Conservation (phyloP, 768 basidiomycete genomes). For the Trametes gibbosa region DNA sequence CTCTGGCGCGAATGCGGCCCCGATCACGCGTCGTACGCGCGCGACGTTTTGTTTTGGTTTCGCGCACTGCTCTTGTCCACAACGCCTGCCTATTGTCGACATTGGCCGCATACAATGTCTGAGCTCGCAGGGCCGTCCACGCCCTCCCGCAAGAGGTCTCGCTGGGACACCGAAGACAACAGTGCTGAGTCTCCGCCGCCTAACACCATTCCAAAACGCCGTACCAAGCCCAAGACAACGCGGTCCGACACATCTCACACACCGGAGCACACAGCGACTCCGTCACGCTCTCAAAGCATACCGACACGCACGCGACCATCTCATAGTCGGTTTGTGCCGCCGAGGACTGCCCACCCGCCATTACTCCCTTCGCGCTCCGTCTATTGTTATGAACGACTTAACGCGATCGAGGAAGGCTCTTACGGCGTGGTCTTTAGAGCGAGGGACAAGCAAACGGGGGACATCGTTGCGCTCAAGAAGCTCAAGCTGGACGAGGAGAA, state of each 20-base stretch:
- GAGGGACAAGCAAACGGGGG: slow-evolving; percentile 88
- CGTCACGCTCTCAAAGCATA: slow-evolving; percentile 17
- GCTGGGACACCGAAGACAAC: slow-evolving; percentile 60
- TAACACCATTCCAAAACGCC: slow-evolving; percentile 51
- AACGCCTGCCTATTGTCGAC: neutral
- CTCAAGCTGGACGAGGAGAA: slow-evolving; percentile 98
- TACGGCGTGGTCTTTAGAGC: slow-evolving; percentile 99
- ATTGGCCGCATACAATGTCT: slow-evolving; percentile 7
- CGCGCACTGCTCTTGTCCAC: neutral
- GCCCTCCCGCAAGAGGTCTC: slow-evolving; percentile 71
- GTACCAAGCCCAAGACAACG: slow-evolving; percentile 44
- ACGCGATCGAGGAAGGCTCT: slow-evolving; percentile 98
- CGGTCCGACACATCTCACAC: slow-evolving; percentile 20
- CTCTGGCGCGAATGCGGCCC: slow-evolving; percentile 7
- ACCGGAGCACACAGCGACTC: slow-evolving; percentile 23
- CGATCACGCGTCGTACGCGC: slow-evolving; percentile 20
- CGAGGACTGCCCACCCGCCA: slow-evolving; percentile 71
- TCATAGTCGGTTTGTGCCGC: slow-evolving; percentile 74
- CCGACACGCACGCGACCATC: slow-evolving; percentile 22
- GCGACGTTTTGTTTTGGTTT: slow-evolving; percentile 13
- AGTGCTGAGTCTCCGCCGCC: slow-evolving; percentile 36
- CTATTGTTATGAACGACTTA: slow-evolving; percentile 89
- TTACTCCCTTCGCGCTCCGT: slow-evolving; percentile 89
- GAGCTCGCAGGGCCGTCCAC: slow-evolving; percentile 41
- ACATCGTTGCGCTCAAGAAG: slow-evolving; percentile 96